Conservation (phyloP, 768 basidiomycete genomes). For the Xerocomus brunneocitrinus region DNA sequence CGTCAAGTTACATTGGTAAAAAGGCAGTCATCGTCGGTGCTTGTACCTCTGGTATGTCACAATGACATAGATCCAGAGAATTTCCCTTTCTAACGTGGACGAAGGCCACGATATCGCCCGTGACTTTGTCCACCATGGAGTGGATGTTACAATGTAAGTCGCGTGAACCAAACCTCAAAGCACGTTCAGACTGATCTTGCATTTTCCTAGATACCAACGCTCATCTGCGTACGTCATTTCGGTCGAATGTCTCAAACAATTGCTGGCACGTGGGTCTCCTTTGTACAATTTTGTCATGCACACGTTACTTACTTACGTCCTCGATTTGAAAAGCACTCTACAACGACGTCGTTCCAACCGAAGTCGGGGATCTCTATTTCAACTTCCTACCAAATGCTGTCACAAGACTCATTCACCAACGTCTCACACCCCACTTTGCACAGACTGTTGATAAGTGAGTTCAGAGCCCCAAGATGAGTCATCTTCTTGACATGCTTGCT, state of each 20-base stretch:
- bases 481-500: neutral
- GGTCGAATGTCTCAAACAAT: neutral
- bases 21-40: constrained; percentile 64
- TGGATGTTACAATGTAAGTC: constrained; percentile 28
- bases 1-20: constrained; percentile 51
- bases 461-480: too few relatives aligned
- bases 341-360: constrained; percentile 21
- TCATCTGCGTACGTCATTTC: constrained; percentile 24
- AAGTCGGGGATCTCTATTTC: constrained; percentile 19
- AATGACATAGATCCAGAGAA: neutral
- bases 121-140: constrained; percentile 29
- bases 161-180: neutral
- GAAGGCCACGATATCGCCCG: constrained; percentile 36
- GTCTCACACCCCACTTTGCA: constrained; percentile 11
- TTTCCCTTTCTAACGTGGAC: constrained; percentile 7
- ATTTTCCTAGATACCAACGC: constrained; percentile 18
- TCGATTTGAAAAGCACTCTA: constrained; percentile 6
- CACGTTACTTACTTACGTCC: neutral
- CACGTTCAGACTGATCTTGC: neutral
- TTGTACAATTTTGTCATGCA: neutral
- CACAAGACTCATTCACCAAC: constrained; percentile 20
- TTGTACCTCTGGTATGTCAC: constrained; percentile 53
- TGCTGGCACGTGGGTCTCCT: constrained; percentile 10
- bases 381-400: constrained; percentile 15
- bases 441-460: constrained; percentile 27